Conservation (phyloP, 164 flowering plant genomes). For the Berberis vulgaris region DNA sequence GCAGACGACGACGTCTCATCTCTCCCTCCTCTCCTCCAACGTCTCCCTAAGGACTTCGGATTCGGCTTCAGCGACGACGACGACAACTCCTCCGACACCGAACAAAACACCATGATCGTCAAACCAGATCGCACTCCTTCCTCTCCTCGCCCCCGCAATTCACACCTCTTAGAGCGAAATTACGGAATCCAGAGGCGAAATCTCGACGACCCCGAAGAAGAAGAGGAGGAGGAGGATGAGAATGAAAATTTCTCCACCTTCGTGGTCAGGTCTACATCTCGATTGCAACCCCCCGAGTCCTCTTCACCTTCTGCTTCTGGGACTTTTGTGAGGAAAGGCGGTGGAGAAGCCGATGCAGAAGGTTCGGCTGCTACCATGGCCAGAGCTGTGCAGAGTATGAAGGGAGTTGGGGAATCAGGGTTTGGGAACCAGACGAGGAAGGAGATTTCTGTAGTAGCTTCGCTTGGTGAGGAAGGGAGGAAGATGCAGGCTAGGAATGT, state of each 20-base stretch:
- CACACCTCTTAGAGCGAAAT: neutral
- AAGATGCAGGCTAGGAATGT: slow-evolving; percentile 32
- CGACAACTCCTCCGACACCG: slow-evolving; percentile 19
- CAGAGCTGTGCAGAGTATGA: slow-evolving; percentile 80
- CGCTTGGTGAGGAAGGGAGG: slow-evolving; percentile 24
- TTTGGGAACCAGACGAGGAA: slow-evolving; percentile 12
- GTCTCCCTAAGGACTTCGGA: slow-evolving; percentile 91
- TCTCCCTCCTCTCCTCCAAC: slow-evolving; percentile 88
- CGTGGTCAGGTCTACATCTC: slow-evolving; percentile 44
- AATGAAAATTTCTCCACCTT: slow-evolving; percentile 60
- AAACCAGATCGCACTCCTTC: slow-evolving; percentile 17
- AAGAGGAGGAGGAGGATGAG: slow-evolving; percentile 16
- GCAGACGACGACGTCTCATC: slow-evolving; percentile 36
- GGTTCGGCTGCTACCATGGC: slow-evolving; percentile 34
- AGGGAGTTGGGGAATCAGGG: slow-evolving; percentile 46
- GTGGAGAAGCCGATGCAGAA: slow-evolving; percentile 12
- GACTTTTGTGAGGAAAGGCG: slow-evolving; percentile 34
- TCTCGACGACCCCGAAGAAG: too few species aligned
- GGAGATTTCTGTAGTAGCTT: slow-evolving; percentile 13
- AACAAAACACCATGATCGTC: slow-evolving; percentile 46
- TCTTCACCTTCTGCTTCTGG: slow-evolving; percentile 27
- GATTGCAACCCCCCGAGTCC: slow-evolving; percentile 12
- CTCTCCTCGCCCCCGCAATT: neutral
- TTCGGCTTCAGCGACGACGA: slow-evolving; percentile 36
- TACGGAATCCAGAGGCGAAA: too few species aligned